Base-by-base conservation (phyloP, 2,329 filamentous ascomycete species). In the Exophiala oligosperma region DNA sequence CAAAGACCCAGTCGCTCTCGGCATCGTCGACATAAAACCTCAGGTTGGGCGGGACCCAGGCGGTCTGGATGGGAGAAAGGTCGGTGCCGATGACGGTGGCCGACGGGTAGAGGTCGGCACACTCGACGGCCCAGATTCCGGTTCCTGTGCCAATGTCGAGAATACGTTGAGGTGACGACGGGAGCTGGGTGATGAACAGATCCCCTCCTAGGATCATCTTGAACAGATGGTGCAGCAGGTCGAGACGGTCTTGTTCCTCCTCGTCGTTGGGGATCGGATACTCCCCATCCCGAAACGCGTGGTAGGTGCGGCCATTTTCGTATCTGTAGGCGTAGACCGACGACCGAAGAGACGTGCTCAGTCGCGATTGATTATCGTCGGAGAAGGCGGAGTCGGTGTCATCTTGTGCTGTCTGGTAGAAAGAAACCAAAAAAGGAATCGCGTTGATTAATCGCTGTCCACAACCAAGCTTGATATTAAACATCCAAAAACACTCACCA, bases 251-350 rank as follows among this genome's bases (percentile, higher is more conserved):
- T 54, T 68, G 68, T 44, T 68, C 67, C 23, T 56, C 53, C 24
- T 69, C 67, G 41, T 68, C 65, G 49, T 69, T 69, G 2, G 65
- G 67, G 29, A 76, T 66, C 9, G 71, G 70, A 55, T 77, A 77
- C 66, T 74, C 70, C 29, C 75, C 75, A 44, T 71, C 68, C 44
- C 73, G 71, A 26, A 44, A 62, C 5, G 73, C 73, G 60, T 76
- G 74, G 56, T 77, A 77, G 40, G 74, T 72, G 14, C 75, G 72
- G 54, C 75, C 75, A 60, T 77, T 76, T 63, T 76, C 74, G 24
- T 62, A 59, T n/a, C n/a, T 46, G 50, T 62, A 59, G 17, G 51
- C 53, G 38, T 47, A 51, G n/a, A 62, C 53, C 2, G 60, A 62
- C 6, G 56, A 60, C 11, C 41, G 35, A 2, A 62, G 32, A 8